Evolutionary conservation across 208 protist genomes (phyloP).

Genomic region (Trypanosoma cruzi): DNA sequence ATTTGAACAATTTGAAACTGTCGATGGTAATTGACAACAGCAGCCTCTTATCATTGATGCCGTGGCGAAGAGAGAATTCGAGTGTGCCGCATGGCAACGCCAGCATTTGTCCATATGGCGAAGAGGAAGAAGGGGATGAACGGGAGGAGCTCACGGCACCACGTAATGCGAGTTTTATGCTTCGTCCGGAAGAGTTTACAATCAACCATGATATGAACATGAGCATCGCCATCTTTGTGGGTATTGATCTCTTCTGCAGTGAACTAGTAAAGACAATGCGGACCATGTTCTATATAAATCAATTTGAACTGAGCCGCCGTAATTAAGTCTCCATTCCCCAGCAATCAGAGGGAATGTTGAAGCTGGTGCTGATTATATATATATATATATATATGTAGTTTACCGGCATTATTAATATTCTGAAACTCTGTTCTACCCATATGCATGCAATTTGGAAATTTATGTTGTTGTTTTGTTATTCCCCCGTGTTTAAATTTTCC

Average conservation of each 20-base stretch:
- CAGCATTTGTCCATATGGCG: neutral
- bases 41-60: neutral
- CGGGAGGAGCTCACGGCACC: constrained; percentile 27
- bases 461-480: too few species aligned
- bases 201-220: constrained; percentile 61
- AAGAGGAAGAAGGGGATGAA: neutral
- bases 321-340: too few species aligned
- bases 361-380: too few species aligned
- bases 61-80: neutral
- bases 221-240: constrained; percentile 58
- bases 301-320: constrained; percentile 40
- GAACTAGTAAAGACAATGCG: constrained; percentile 51
- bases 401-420: too few species aligned
- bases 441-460: too few species aligned
- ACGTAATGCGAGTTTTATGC: constrained; percentile 28
- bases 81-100: neutral
- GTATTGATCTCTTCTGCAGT: constrained; percentile 61
- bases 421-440: too few species aligned
- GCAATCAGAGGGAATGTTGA: too few species aligned
- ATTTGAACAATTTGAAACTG: neutral
- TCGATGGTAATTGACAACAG: neutral
- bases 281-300: constrained; percentile 53
- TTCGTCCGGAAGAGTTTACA: constrained; percentile 34
- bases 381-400: too few species aligned
- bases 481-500: too few species aligned